Base-by-base conservation (phyloP, 306 rosid species). In the Lathyrus aphaca region DNA sequence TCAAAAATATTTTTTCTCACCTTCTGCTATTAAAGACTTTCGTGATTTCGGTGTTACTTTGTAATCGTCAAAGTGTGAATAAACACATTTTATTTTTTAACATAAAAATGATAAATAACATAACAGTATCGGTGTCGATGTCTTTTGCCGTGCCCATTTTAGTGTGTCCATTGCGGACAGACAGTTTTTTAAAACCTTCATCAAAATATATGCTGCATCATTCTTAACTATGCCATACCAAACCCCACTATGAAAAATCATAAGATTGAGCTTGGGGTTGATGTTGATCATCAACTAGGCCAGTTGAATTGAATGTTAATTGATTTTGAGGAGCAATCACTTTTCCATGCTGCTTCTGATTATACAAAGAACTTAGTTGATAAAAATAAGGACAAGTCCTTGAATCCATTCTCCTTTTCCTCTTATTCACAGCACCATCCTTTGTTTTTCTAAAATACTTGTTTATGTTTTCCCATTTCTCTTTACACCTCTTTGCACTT, bases 351-450 rank as follows among this genome's bases (percentile, higher is more conserved):
- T 54, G 60, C 37, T 54, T 15, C n/a, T 21, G 1, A 60, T 65
- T 78, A 81, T 92, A 92, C 74, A 89, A 69, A 21, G 62, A 69
- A 39, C 68, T 83, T 3, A 92, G 56, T 25, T 84, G 95, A 71
- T 88, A 87, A 64, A 89, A 92, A 79, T 92, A 92, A 23, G 98
- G 98, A 70, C 98, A 92, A 3, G 98, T 92, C 78, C 96, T 88
- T 4, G 96, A 89, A 13, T 89, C 91, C 39, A 85, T 21, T 1
- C 96, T 83, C 85, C 98, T 89, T 72, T 88, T 92, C 83, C 83
- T 92, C 54, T 79, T 80, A 59, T 14, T 57, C 40, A 29, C 40
- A 11, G 63, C 78, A 66, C 5, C n/a, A 18, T 89, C 83, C 61
- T 86, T 92, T 2, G 98, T 92, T 71, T 92, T 92, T 35, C 95